Percentiles rank a stretch among this genome's conserved stretches.
Conservation (phyloP, 257 asterid genomes). For the Jasminum sambac region DNA sequence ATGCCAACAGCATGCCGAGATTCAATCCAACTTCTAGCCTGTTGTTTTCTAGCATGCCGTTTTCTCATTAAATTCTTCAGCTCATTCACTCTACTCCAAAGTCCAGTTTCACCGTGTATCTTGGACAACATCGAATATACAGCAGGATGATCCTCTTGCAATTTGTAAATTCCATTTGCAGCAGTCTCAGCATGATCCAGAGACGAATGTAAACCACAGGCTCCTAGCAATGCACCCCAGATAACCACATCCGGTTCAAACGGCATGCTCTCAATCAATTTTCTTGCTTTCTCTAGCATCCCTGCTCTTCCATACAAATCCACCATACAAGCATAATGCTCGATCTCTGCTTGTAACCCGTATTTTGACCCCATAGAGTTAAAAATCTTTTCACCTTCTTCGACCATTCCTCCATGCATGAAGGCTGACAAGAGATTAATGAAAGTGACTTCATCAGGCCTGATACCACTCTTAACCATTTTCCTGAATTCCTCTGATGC, state of each 20-base stretch:
- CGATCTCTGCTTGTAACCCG: constrained; percentile 49
- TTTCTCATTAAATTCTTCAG: constrained; percentile 42
- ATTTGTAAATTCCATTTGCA: constrained; percentile 45
- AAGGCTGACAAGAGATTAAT: constrained; percentile 71
- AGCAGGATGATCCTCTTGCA: constrained; percentile 71
- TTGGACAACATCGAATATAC: constrained; percentile 46
- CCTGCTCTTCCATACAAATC: constrained; percentile 77
- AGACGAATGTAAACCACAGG: constrained; percentile 63
- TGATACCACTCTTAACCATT: constrained; percentile 41
- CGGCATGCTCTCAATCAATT: constrained; percentile 57
- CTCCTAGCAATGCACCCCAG: constrained; percentile 80
- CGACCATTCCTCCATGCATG: constrained; percentile 72
- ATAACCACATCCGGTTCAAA: constrained; percentile 72
- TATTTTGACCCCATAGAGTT: constrained; percentile 42
- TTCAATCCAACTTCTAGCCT: constrained; percentile 74
- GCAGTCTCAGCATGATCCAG: constrained; percentile 56
- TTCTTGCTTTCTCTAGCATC: constrained; percentile 60
- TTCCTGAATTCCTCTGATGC: constrained; percentile 60
- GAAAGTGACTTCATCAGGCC: constrained; percentile 65
- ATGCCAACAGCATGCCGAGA: neutral
- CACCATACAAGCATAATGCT: constrained; percentile 83
- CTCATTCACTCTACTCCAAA: constrained; percentile 36
- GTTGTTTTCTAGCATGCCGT: constrained; percentile 56
- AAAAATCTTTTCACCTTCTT: constrained; percentile 65
- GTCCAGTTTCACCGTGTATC: constrained; percentile 56